These are phyloP conservation scores for Colletotrichum costaricense DNA, from an alignment of 2,329 filamentous ascomycete genomes.

Conservation along the genomic window DNA sequence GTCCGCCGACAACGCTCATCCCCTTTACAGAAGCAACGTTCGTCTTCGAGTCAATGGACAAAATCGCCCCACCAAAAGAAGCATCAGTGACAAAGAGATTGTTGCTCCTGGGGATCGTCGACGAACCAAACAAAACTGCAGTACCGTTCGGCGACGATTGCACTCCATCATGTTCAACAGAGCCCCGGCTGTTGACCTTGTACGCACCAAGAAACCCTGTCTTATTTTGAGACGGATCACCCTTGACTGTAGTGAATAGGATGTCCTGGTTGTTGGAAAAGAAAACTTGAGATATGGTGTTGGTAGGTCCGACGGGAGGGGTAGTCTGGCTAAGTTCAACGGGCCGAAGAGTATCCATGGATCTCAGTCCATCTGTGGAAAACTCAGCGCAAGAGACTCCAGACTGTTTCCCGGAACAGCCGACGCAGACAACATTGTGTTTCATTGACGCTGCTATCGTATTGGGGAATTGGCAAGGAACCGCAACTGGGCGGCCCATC, in stretches of 20 bases:
- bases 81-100: conserved; percentile 68
- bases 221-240: conserved; percentile 64
- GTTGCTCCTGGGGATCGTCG: conserved; percentile 54
- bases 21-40: conserved; percentile 48
- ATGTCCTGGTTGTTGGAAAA: conserved; percentile 65
- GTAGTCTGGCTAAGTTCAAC: conserved; percentile 66
- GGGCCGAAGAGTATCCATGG: conserved; percentile 57
- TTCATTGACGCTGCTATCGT: conserved; percentile 60
- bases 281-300: conserved; percentile 70
- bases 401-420: conserved; percentile 54
- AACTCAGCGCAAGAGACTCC: conserved; percentile 59
- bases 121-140: conserved; percentile 66
- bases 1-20: conserved; percentile 57
- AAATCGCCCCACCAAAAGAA: conserved; percentile 64
- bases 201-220: conserved; percentile 68
- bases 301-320: conserved; percentile 66
- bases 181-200: conserved; percentile 45
- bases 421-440: conserved; percentile 58
- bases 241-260: conserved; percentile 70
- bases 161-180: conserved; percentile 40
- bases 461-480: conserved; percentile 64
- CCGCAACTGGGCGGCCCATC: conserved; percentile 53
- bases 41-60: conserved; percentile 52
- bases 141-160: conserved; percentile 64
- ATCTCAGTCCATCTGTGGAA: conserved; percentile 48